Percentiles rank a stretch among this genome's conserved stretches.
Conservation (phyloP, 164 flowering plant species). For the Hamamelis virginiana region DNA sequence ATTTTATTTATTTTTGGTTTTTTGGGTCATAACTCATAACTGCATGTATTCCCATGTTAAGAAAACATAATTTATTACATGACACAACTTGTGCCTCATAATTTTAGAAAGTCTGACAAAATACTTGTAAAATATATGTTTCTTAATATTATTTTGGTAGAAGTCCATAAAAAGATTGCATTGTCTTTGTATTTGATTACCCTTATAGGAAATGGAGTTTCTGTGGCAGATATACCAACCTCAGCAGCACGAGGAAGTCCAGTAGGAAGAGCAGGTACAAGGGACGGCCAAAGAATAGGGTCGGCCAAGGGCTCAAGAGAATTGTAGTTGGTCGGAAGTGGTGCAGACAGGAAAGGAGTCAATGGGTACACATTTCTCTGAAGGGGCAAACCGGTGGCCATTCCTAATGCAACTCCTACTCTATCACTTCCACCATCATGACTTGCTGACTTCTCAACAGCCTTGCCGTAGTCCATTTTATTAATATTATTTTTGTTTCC, state of each 20-base stretch:
- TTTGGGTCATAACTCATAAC: too few species aligned
- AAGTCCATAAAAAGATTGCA: too few species aligned
- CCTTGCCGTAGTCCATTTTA: slow-evolving; percentile 59
- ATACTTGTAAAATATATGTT: too few species aligned
- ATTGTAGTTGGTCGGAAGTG: slow-evolving; percentile 60
- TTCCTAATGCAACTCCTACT: slow-evolving; percentile 44
- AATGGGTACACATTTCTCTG: slow-evolving; percentile 55
- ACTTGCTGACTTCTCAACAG: slow-evolving; percentile 48
- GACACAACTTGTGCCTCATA: too few species aligned
- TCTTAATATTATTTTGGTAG: too few species aligned
- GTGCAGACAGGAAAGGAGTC: slow-evolving; percentile 63
- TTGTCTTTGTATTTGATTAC: too few species aligned
- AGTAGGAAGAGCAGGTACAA: slow-evolving; percentile 56
- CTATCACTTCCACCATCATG: slow-evolving; percentile 52
- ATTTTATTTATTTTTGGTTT: too few species aligned
- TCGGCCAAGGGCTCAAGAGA: slow-evolving; percentile 69
- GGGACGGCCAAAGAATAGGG: slow-evolving; percentile 71
- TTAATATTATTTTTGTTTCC: too few species aligned
- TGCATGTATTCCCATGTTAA: too few species aligned
- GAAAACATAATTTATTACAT: too few species aligned
- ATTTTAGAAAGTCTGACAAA: too few species aligned
- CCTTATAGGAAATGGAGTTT: not conserved
- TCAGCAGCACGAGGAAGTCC: slow-evolving; percentile 59
- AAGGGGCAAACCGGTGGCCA: slow-evolving; percentile 54
- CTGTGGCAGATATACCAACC: slow-evolving; percentile 46